phyloP scores from a whole-genome alignment of 140 eudicot species.

The Stevia rebaudiana region DNA sequence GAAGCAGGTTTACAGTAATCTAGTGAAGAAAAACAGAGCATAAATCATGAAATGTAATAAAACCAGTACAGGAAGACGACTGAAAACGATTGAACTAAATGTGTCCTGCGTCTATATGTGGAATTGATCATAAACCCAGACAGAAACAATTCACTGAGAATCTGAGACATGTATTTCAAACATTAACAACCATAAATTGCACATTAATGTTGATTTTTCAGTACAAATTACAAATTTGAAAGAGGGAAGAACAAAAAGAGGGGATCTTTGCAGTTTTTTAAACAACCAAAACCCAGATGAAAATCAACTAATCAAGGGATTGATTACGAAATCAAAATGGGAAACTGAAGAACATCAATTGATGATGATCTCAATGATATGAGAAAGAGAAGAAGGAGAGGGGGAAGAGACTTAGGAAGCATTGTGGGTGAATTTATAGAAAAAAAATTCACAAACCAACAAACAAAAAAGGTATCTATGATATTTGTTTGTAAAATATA shows the following conservation, averaged over 20 bases:
- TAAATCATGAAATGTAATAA: constrained; percentile 74
- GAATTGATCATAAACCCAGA: constrained; percentile 98
- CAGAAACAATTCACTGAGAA: constrained; percentile 76
- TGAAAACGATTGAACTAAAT: constrained; percentile 93
- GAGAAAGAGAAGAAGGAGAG: constrained; percentile 32
- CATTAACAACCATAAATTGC: constrained; percentile 43
- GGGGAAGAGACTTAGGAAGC: constrained; percentile 40
- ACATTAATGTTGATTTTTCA: constrained; percentile 46
- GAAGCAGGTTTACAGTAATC: too few species aligned
- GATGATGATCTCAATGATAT: constrained; percentile 17
- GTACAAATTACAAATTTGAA: neutral
- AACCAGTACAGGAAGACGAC: constrained; percentile 99
- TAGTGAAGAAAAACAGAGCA: too few species aligned
- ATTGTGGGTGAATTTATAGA: constrained; percentile 58
- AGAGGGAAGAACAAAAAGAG: neutral
- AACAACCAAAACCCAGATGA: neutral
- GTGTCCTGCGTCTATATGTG: constrained; percentile 85
- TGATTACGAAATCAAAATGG: neutral
- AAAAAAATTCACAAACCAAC: too few species aligned
- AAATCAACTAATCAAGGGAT: neutral
- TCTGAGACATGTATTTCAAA: constrained; percentile 89
- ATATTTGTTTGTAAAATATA: too few species aligned
- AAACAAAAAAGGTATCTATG: too few species aligned
- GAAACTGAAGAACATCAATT: neutral
- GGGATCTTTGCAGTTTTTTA: neutral